Base-by-base conservation (phyloP, 1,284 basidiomycete species). In the Naganishia sp. region DNA sequence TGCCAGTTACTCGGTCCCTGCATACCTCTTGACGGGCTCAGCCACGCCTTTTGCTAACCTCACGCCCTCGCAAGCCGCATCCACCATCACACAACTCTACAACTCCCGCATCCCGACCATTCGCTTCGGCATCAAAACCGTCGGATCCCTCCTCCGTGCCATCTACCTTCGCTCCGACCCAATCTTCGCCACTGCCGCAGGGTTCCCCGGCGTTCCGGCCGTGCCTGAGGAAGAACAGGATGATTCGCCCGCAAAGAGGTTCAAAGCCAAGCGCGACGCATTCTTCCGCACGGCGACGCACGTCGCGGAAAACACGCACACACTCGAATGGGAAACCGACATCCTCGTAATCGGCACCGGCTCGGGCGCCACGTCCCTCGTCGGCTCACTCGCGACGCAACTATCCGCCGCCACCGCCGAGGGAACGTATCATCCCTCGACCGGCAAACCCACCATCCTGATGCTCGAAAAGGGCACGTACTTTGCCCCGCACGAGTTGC, bases 381-480 rank as follows among this genome's bases (percentile, higher is more conserved):
- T 63, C 3, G 44, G 56, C 7, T 66, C 65, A 1, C 54, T 66
- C 36, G 59, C 65, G 23, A 46, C 31, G 10, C 43, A 61, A 42
- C 54, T 66, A 6, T 9, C 36, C 36, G 36, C 36, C 36, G 25
- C 43, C 11, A 15, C n/a, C 21, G 13, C 28, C 1, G 10, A 25
- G 18, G 72, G 74, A 5, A 80, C 79, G 42, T 79, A 78, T 18
- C 74, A 75, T 0, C 78, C 79, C 11, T 64, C 76, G 57, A 68
- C 81, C 15, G 72, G 75, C 45, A 78, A 78, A 1, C 71, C 80
- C 59, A 70, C 74, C 46, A 78, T 79, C 33, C 72, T 82, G 43
- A 76, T 82, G 25, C 75, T 82, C 55, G 82, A 83, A 72, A 82
- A 82, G 72, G 81, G 82, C 31, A 69, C 69, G 52, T 81, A 80